Conservation (phyloP, 2,329 filamentous ascomycete species). For the Aspergillus sp. region DNA sequence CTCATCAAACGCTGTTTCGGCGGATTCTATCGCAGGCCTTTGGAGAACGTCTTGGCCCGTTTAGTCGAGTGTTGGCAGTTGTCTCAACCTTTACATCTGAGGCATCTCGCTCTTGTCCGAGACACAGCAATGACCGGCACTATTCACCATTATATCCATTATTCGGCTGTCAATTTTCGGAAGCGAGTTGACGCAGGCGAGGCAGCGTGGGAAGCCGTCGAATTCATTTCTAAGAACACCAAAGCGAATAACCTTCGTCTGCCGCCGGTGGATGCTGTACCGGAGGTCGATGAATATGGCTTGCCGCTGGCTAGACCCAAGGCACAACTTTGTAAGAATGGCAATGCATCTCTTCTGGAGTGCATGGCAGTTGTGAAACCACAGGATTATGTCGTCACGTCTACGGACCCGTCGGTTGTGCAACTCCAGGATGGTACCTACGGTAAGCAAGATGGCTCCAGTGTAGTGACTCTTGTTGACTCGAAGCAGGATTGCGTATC, state of each 20-base stretch:
- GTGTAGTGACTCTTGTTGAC: not conserved
- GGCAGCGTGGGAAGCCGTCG: constrained; percentile 54
- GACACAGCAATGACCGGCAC: constrained; percentile 51
- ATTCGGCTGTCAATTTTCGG: constrained; percentile 52
- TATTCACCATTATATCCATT: constrained; percentile 53
- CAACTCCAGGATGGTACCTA: constrained; percentile 28
- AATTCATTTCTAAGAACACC: constrained; percentile 30
- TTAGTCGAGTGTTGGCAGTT: constrained; percentile 56
- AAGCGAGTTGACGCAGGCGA: constrained; percentile 51
- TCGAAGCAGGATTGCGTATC: constrained; percentile 6
- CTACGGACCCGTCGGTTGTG: constrained; percentile 32
- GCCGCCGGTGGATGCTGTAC: constrained; percentile 29
- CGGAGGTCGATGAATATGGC: constrained; percentile 47
- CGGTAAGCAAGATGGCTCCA: constrained; percentile 20
- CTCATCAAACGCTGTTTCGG: constrained; percentile 47
- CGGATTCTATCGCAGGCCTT: constrained; percentile 51
- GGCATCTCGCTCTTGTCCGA: constrained; percentile 55
- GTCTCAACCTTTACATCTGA: constrained; percentile 57
- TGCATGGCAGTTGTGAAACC: constrained; percentile 33
- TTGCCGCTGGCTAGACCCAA: constrained; percentile 38
- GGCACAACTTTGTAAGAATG: constrained; percentile 38
- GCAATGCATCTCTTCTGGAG: constrained; percentile 43
- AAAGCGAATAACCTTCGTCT: constrained; percentile 27
- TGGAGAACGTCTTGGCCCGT: constrained; percentile 53
- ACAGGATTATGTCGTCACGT: constrained; percentile 31